Percentiles rank a stretch among this genome's conserved stretches.
These are phyloP conservation scores for Colletotrichum falcatum DNA, from an alignment of 2,329 filamentous ascomycete genomes.

Conservation along the genomic window DNA sequence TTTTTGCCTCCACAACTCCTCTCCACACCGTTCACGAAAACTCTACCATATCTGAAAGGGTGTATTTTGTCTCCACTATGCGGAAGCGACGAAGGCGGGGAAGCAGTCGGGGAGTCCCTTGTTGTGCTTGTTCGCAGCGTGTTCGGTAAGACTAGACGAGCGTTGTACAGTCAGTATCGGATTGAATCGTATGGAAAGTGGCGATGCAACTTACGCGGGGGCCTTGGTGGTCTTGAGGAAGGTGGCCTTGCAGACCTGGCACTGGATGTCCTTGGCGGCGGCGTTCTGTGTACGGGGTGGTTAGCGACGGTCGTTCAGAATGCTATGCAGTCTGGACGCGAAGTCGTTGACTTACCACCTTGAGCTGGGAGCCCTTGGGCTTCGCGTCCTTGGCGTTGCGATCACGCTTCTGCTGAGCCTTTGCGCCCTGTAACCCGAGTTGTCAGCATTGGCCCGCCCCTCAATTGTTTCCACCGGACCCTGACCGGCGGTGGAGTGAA, in stretches of 20 bases:
- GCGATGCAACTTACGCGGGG: constrained; percentile 68
- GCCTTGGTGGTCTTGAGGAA: constrained; percentile 83
- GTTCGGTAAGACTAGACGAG: constrained; percentile 69
- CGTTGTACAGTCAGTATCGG: constrained; percentile 21
- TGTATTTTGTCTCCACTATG: constrained; percentile 5
- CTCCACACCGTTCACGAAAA: background rate
- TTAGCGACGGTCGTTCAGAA: background rate
- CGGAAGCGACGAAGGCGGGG: constrained; percentile 58
- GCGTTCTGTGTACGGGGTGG: constrained; percentile 67
- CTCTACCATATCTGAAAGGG: background rate
- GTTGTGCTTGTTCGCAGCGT: constrained; percentile 82
- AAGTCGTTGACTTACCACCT: constrained; percentile 63
- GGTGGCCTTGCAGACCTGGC: constrained; percentile 80
- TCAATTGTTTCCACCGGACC: constrained; percentile 40
- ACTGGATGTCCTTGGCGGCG: constrained; percentile 81
- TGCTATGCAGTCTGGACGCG: background rate
- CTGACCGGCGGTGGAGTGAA: constrained; percentile 37
- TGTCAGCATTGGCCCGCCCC: constrained; percentile 35
- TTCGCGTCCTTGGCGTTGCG: constrained; percentile 74
- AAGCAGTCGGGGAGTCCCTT: constrained; percentile 80
- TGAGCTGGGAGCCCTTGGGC: constrained; percentile 72
- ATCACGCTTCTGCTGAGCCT: constrained; percentile 78
- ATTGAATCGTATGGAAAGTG: background rate
- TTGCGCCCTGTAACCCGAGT: constrained; percentile 64
- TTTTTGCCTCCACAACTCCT: constrained; percentile 7